A percentile compares a stretch with the other conserved stretches of the same genome.
Evolutionary conservation across 495 filamentous ascomycete species (phyloP).

Genomic region (Hypoxylon fragiforme): DNA sequence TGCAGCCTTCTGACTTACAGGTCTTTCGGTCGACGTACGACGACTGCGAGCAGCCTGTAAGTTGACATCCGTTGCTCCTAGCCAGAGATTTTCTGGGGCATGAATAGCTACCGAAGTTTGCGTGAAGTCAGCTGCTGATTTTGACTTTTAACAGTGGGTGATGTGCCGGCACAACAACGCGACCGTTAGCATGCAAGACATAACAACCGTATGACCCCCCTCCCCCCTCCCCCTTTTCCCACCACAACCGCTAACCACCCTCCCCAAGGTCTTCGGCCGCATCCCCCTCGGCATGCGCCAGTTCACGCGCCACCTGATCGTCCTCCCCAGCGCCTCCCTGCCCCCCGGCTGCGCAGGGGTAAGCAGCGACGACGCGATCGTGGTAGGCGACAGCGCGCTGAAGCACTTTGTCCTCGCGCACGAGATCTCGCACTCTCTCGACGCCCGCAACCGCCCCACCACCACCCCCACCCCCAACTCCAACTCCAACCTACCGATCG

Average conservation of each 20-base stretch:
- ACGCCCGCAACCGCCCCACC: slow-evolving; percentile 21
- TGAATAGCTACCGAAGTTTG: background rate
- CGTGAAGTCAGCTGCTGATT: background rate
- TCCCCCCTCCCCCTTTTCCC: background rate
- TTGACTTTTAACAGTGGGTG: slow-evolving; percentile 25
- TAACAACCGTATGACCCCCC: slow-evolving; percentile 5
- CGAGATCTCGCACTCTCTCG: slow-evolving; percentile 38
- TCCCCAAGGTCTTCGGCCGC: slow-evolving; percentile 30
- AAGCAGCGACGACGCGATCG: slow-evolving; percentile 5
- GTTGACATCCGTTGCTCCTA: background rate
- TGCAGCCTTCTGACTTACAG: slow-evolving; percentile 25
- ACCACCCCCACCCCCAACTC: no score
- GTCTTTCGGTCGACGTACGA: slow-evolving; percentile 39
- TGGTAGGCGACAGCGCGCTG: background rate
- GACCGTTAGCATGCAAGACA: slow-evolving; percentile 24
- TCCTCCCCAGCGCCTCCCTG: slow-evolving; percentile 9
- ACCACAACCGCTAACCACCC: background rate
- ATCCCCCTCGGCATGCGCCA: slow-evolving; percentile 39
- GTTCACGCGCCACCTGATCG: slow-evolving; percentile 29
- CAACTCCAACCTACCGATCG: slow-evolving; percentile 5
- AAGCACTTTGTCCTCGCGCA: slow-evolving; percentile 27
- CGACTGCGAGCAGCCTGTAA: slow-evolving; percentile 33
- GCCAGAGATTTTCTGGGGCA: no score
- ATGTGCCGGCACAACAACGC: slow-evolving; percentile 39
- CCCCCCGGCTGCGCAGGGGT: background rate